Base-by-base conservation (phyloP, 345 rosid species). In the Rhodamnia rubescens region DNA sequence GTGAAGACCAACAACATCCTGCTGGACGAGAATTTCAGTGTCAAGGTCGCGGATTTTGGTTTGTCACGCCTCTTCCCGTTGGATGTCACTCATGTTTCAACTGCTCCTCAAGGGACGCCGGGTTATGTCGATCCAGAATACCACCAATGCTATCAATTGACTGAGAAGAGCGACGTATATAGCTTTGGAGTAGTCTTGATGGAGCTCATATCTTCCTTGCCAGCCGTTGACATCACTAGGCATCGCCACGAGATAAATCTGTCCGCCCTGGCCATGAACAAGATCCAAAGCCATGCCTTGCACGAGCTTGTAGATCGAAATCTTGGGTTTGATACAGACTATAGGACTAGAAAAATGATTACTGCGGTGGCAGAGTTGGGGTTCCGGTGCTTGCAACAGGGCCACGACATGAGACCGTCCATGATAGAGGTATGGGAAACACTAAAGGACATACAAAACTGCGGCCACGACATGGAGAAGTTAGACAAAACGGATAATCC, bases 91-190 rank as follows among this genome's bases (percentile, higher is more conserved):
- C 99, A 97, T 69, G 92, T 97, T 84, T 97, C 98, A 0, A 97
- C 99, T 7, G 94, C 95, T 61, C 99, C 99, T 21, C 98, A 97
- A 84, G 99, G 99, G 26, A 97, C 99, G 56, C 99, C 99, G 0
- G 99, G 99, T 26, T 97, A 97, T 32, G 93, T 97, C 3, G 99
- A 95, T 86, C 99, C 99, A 2, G 99, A 97, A 85, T 97, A 97
- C 86, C 96, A 93, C 85, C 90, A 93, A 81, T 94, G 96, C 86
- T 97, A 94, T 87, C 99, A 95, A 81, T 91, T 97, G 74, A 94
- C 98, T 0, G 90, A 87, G 85, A 97, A 94, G 91, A 97, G 99
- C n/a, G 99, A 97, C 3, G 97, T 95, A 4, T 95, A 90, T 74
- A 94, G 96, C 87, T 93, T 94, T n/a, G 96, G 94, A 51, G 95